Conservation (phyloP, 192 early-diverging fungal species). For the Podila clonocystis region DNA sequence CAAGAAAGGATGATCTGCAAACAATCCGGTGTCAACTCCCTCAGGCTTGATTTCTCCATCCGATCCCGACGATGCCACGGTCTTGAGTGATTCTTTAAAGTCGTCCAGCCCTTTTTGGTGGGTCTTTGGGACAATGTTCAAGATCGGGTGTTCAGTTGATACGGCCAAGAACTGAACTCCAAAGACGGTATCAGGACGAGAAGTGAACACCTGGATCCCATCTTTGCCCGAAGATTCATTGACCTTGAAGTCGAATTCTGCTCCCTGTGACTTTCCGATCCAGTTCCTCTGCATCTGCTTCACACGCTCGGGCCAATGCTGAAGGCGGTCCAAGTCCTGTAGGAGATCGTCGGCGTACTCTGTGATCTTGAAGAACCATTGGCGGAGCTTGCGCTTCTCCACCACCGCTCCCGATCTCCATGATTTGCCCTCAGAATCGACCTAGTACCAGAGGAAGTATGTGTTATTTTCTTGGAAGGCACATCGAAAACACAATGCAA, state of each 20-base stretch:
- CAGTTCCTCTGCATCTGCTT: constrained; percentile 92
- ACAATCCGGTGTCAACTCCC: constrained; percentile 73
- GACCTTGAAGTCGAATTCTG: constrained; percentile 71
- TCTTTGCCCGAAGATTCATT: constrained; percentile 15
- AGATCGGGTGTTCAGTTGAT: constrained; percentile 72
- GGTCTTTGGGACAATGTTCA: constrained; percentile 24
- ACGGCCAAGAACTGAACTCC: constrained; percentile 80
- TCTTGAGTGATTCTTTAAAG: constrained; percentile 30
- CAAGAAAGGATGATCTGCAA: constrained; percentile 71
- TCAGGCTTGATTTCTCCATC: constrained; percentile 27
- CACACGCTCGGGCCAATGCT: constrained; percentile 90
- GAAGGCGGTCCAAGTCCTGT: constrained; percentile 75
- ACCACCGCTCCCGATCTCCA: constrained; percentile 94
- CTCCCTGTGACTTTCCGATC: constrained; percentile 91
- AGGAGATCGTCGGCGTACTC: constrained; percentile 85
- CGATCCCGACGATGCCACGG: background rate
- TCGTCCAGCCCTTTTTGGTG: constrained; percentile 18
- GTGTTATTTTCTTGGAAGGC: background rate
- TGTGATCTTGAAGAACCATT: constrained; percentile 96
- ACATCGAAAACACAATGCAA: background rate
- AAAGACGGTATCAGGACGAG: constrained; percentile 79
- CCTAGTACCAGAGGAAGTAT: constrained; percentile 52
- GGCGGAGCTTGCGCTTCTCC: constrained; percentile 82
- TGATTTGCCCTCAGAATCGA: constrained; percentile 85
- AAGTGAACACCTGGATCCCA: constrained; percentile 76